Evolutionary conservation across 1,139 yeast genomes (phyloP).

Genomic region (Kurtzmaniella quercitrusa): DNA sequence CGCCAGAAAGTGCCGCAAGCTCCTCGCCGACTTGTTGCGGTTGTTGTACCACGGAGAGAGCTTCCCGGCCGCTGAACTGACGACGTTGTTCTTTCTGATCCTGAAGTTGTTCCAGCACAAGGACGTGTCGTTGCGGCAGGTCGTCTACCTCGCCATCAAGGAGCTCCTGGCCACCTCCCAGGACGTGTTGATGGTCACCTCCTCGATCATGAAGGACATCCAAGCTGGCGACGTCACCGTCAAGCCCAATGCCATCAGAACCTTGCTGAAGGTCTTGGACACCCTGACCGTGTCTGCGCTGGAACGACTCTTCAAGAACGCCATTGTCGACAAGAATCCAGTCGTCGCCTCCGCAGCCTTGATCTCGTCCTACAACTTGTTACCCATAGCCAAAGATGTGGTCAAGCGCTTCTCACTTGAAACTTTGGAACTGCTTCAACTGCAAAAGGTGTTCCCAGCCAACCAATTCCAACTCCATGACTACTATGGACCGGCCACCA

Average conservation of each 20-base stretch:
- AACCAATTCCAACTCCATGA: slow-evolving; percentile 53
- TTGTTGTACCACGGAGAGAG: slow-evolving; percentile 79
- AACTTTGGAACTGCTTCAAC: slow-evolving; percentile 78
- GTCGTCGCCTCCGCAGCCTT: slow-evolving; percentile 89
- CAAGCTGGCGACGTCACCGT: slow-evolving; percentile 83
- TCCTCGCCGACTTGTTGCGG: slow-evolving; percentile 70
- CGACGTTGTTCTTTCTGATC: slow-evolving; percentile 87
- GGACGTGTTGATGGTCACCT: slow-evolving; percentile 95
- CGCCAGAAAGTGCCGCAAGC: slow-evolving; percentile 77
- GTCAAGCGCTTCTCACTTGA: slow-evolving; percentile 93
- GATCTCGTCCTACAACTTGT: slow-evolving; percentile 81
- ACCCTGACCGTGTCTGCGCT: slow-evolving; percentile 91
- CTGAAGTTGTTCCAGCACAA: slow-evolving; percentile 93
- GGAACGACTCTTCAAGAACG: slow-evolving; percentile 88
- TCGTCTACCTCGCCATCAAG: slow-evolving; percentile 90
- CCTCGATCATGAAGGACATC: slow-evolving; percentile 96
- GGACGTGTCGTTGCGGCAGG: slow-evolving; percentile 85
- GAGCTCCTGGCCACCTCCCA: slow-evolving; percentile 82
- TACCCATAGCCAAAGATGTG: slow-evolving; percentile 86
- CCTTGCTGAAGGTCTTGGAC: slow-evolving; percentile 85
- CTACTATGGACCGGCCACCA: slow-evolving; percentile 46
- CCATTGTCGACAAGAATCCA: slow-evolving; percentile 89
- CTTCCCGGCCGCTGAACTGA: slow-evolving; percentile 86
- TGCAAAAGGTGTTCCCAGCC: slow-evolving; percentile 64
- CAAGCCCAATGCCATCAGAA: slow-evolving; percentile 93